Conservation (phyloP, 305 asterid species). For the Vinca major region DNA sequence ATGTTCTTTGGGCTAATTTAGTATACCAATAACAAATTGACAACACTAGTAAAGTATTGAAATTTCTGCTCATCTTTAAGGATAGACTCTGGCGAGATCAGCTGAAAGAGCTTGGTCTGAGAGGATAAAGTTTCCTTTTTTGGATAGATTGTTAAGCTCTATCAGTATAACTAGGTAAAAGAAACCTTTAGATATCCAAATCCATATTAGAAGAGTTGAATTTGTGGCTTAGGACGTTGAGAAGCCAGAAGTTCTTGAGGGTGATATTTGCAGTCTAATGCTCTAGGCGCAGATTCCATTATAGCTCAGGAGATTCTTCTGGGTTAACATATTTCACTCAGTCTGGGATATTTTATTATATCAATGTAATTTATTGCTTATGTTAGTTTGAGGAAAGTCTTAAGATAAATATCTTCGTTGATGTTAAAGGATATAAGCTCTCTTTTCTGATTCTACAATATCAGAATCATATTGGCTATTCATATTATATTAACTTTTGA, state of each 20-base stretch:
- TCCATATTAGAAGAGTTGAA: not conserved
- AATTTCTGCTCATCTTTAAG: not conserved
- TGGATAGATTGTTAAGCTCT: too few species aligned
- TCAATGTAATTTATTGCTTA: not conserved
- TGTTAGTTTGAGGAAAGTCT: not conserved
- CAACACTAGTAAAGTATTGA: not conserved
- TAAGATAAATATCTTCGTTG: too few species aligned
- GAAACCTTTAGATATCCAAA: not conserved
- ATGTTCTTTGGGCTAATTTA: not conserved
- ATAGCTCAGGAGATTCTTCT: not conserved
- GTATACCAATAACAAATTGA: not conserved
- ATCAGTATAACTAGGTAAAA: not conserved
- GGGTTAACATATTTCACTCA: not conserved
- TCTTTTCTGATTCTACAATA: not conserved
- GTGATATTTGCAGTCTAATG: too few species aligned
- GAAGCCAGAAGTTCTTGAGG: too few species aligned
- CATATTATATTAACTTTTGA: not conserved
- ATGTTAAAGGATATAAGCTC: not conserved
- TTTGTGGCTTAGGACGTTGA: not conserved
- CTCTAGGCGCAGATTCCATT: not conserved
- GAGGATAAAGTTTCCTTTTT: too few species aligned
- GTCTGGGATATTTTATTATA: not conserved
- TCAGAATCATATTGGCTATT: not conserved
- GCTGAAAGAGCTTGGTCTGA: too few species aligned
- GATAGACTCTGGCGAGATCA: not conserved